phyloP scores from a whole-genome alignment of 1,139 yeast genomes.

The Wickerhamomyces sp. region DNA sequence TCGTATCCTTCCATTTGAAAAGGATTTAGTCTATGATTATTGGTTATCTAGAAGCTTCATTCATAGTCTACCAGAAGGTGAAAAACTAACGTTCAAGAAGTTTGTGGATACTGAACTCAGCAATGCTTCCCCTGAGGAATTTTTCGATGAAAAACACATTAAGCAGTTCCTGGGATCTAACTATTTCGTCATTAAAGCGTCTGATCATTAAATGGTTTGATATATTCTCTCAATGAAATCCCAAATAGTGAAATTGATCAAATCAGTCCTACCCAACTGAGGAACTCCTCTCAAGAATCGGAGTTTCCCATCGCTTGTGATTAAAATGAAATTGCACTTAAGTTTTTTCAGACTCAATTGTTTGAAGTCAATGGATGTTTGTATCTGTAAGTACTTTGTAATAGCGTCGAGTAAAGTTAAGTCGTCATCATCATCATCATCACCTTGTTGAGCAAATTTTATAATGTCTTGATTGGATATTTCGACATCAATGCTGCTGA shows the following conservation, averaged over 20 bases:
- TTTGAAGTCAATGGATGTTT: slow-evolving; percentile 18
- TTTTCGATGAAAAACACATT: slow-evolving; percentile 6
- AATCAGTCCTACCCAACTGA: slow-evolving; percentile 13
- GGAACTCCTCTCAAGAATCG: slow-evolving; percentile 19
- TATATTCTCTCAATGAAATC: slow-evolving; percentile 20
- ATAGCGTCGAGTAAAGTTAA: slow-evolving; percentile 9
- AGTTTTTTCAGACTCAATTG: slow-evolving; percentile 14
- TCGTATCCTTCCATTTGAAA: slow-evolving; percentile 29
- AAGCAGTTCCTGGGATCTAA: slow-evolving; percentile 21
- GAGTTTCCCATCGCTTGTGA: slow-evolving; percentile 19
- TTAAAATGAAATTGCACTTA: slow-evolving; percentile 16
- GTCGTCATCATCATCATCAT: slow-evolving; percentile 2
- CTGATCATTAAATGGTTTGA: slow-evolving; percentile 4
- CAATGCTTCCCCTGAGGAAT: slow-evolving; percentile 6
- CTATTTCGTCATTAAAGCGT: slow-evolving; percentile 14
- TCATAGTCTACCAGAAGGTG: slow-evolving; percentile 39
- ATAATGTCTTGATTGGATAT: slow-evolving; percentile 14
- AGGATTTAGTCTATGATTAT: slow-evolving; percentile 40
- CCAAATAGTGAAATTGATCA: slow-evolving; percentile 21
- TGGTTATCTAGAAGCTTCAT: slow-evolving; percentile 60
- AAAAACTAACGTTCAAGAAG: slow-evolving; percentile 31
- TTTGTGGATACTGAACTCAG: slow-evolving; percentile 28
- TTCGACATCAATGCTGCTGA: slow-evolving; percentile 12
- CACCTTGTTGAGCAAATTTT: slow-evolving; percentile 5
- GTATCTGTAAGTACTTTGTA: slow-evolving; percentile 11